phyloP scores from a whole-genome alignment of 805 yeast species.

The Starmerella gropengiesseri region DNA sequence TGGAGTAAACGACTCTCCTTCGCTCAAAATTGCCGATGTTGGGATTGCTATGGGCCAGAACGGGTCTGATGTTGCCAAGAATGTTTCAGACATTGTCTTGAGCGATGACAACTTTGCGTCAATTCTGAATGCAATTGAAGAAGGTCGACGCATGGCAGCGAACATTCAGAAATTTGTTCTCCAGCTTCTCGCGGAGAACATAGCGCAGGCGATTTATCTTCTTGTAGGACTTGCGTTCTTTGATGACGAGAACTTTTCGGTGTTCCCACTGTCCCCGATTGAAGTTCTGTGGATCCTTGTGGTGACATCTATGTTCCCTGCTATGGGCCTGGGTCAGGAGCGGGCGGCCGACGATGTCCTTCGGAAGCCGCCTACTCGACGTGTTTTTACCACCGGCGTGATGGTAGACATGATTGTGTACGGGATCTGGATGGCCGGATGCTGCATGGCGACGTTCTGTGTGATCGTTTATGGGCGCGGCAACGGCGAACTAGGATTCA shows the following conservation, averaged over 20 bases:
- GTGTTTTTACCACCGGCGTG: constrained; percentile 56
- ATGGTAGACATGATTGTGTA: constrained; percentile 58
- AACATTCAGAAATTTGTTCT: constrained; percentile 70
- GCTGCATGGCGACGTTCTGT: constrained; percentile 58
- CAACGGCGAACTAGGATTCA: constrained; percentile 46
- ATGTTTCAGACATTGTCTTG: constrained; percentile 65
- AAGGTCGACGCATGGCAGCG: constrained; percentile 68
- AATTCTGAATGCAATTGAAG: constrained; percentile 65
- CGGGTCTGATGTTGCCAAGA: constrained; percentile 79
- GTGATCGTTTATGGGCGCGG: constrained; percentile 59
- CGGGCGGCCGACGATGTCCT: constrained; percentile 52
- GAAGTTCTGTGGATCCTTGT: constrained; percentile 73
- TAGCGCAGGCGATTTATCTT: constrained; percentile 56
- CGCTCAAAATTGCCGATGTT: constrained; percentile 64
- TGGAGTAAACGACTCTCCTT: constrained; percentile 75
- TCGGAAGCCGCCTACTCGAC: constrained; percentile 53
- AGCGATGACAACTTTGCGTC: constrained; percentile 73
- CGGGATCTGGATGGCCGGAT: constrained; percentile 61
- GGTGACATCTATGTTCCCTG: constrained; percentile 71
- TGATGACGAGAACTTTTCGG: constrained; percentile 53
- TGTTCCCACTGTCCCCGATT: constrained; percentile 72
- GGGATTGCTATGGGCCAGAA: constrained; percentile 78
- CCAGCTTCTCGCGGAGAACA: constrained; percentile 62
- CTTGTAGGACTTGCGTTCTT: constrained; percentile 65
- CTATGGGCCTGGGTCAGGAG: constrained; percentile 70